A percentile compares a stretch with the other conserved stretches of the same genome.
These are phyloP conservation scores for Mycosarcoma mackinlayi DNA, from an alignment of 1,284 basidiomycete genomes.

Conservation along the genomic window DNA sequence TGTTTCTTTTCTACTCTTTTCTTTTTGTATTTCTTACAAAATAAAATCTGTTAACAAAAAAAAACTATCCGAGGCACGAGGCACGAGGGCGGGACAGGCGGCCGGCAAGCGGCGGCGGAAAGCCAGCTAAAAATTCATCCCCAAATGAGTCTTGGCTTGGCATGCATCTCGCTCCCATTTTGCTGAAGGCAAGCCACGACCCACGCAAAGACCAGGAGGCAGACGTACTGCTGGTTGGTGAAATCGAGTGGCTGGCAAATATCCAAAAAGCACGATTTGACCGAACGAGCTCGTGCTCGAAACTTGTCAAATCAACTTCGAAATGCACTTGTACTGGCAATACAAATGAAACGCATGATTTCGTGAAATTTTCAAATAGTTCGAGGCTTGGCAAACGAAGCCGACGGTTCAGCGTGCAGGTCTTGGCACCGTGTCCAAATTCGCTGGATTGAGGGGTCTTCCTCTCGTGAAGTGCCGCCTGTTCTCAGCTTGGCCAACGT, in stretches of 20 bases:
- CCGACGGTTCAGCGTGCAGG: constrained; percentile 40
- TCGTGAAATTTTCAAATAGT: background rate
- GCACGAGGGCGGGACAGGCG: constrained; percentile 31
- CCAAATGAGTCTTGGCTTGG: constrained; percentile 1
- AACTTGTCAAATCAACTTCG: background rate
- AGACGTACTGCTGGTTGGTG: no score
- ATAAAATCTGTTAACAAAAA: no score
- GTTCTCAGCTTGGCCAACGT: background rate
- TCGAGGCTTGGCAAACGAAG: constrained; percentile 29
- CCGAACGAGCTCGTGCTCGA: constrained; percentile 1
- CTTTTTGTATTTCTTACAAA: no score
- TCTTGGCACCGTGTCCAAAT: constrained; percentile 41
- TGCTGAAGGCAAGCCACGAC: no score
- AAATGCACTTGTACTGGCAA: constrained; percentile 4
- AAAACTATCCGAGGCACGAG: constrained; percentile 20
- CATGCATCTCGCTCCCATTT: no score
- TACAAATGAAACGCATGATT: background rate
- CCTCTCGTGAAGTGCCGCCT: constrained; percentile 18
- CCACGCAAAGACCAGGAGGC: no score
- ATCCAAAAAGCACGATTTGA: background rate
- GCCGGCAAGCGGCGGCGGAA: constrained; percentile 18
- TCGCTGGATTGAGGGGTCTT: no score
- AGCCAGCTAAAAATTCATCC: no score
- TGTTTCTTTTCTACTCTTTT: no score
- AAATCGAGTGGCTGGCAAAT: background rate